A percentile compares a stretch with the other conserved stretches of the same genome.
phyloP scores from a whole-genome alignment of 2,329 filamentous ascomycete species.

The Penicillium sumatraense region DNA sequence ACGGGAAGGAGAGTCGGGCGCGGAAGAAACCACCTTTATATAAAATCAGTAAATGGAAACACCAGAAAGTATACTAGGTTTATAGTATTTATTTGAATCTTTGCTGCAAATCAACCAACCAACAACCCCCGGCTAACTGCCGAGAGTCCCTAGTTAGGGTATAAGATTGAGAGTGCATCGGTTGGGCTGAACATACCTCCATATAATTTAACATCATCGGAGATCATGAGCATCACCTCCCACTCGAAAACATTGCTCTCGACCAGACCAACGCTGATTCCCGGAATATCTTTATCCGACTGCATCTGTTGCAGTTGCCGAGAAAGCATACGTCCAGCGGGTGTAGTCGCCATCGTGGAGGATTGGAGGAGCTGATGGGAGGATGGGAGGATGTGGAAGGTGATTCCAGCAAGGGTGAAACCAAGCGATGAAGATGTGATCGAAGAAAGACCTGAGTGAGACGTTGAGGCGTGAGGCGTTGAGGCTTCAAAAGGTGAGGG shows the following conservation, averaged over 20 bases:
- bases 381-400: background rate
- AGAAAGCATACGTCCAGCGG: slow-evolving; percentile 66
- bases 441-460: background rate
- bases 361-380: background rate
- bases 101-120: background rate
- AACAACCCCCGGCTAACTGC: background rate
- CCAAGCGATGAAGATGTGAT: background rate
- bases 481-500: slow-evolving; percentile 12
- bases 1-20: slow-evolving; percentile 80
- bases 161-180: no score
- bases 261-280: slow-evolving; percentile 89
- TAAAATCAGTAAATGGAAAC: no score
- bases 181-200: slow-evolving; percentile 64
- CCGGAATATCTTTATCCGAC: slow-evolving; percentile 84
- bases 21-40: slow-evolving; percentile 87
- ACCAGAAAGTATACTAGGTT: no score
- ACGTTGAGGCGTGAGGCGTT: background rate
- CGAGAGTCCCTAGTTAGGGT: background rate
- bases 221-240: slow-evolving; percentile 99
- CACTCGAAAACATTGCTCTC: slow-evolving; percentile 91
- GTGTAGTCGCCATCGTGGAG: slow-evolving; percentile 47
- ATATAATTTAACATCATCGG: slow-evolving; percentile 90
- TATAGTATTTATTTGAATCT: no score
- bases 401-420: background rate
- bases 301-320: slow-evolving; percentile 96